Conservation (phyloP, 2,329 filamentous ascomycete species). For the Teratosphaeria destructans region DNA sequence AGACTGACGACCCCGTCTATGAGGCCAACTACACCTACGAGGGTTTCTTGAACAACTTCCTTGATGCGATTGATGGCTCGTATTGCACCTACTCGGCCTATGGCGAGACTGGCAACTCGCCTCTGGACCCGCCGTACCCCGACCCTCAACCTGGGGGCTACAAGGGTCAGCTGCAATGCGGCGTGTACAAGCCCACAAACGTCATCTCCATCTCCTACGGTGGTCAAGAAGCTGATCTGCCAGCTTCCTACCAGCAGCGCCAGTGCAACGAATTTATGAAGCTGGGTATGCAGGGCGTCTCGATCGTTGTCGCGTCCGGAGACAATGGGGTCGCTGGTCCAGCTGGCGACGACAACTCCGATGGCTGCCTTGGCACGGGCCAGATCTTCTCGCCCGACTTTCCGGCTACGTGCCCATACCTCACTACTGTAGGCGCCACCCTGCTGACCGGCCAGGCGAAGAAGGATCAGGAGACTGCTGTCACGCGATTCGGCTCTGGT, state of each 20-base stretch:
- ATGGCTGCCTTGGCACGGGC: constrained; percentile 27
- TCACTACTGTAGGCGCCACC: constrained; percentile 35
- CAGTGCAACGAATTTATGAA: constrained; percentile 35
- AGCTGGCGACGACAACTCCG: constrained; percentile 21
- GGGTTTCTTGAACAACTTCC: constrained; percentile 34
- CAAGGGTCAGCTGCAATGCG: constrained; percentile 35
- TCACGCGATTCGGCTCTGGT: constrained; percentile 33
- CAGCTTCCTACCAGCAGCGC: constrained; percentile 40
- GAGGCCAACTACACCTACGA: constrained; percentile 28
- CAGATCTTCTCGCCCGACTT: constrained; percentile 34
- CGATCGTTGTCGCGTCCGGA: constrained; percentile 35
- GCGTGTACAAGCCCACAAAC: constrained; percentile 41
- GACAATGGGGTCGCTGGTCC: constrained; percentile 33
- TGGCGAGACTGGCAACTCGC: constrained; percentile 39
- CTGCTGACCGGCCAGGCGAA: constrained; percentile 25
- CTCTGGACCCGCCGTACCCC: constrained; percentile 42
- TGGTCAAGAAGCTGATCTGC: constrained; percentile 42
- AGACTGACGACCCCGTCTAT: constrained; percentile 37
- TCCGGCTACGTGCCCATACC: constrained; percentile 25
- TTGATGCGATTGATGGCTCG: constrained; percentile 37
- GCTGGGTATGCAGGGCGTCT: constrained; percentile 37
- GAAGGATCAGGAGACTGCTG: constrained; percentile 28
- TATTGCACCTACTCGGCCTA: constrained; percentile 44
- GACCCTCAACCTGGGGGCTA: constrained; percentile 40
- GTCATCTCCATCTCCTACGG: constrained; percentile 50